phyloP scores from a whole-genome alignment of 1,284 basidiomycete genomes.

The Cryptococcus neoformans region DNA sequence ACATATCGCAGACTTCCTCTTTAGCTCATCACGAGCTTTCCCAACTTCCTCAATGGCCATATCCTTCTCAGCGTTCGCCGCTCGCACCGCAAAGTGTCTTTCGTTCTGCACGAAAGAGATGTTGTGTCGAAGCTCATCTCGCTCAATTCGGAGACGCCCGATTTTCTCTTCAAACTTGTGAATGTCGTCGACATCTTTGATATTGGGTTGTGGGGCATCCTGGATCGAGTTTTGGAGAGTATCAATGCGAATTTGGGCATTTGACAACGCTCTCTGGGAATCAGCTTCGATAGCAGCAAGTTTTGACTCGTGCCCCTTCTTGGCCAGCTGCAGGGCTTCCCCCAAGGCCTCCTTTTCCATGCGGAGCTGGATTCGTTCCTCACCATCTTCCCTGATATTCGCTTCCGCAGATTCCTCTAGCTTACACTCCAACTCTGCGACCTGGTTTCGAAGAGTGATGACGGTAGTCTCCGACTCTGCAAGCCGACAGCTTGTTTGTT shows the following conservation, averaged over 20 bases:
- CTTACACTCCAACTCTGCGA: conserved; percentile 18
- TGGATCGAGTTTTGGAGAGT: conserved; percentile 5
- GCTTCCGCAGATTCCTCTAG: conserved; percentile 20
- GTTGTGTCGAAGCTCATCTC: conserved; percentile 64
- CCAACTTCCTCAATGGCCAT: conserved; percentile 25
- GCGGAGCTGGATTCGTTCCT: conserved; percentile 19
- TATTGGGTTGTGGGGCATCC: background rate
- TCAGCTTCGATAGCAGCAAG: conserved; percentile 10
- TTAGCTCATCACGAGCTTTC: conserved; percentile 15
- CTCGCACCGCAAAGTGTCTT: conserved; percentile 62
- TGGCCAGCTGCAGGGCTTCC: conserved; percentile 2
- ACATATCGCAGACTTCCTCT: conserved; percentile 2
- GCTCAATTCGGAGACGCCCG: conserved; percentile 64
- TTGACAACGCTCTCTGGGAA: conserved; percentile 11
- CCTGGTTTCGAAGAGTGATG: conserved; percentile 16
- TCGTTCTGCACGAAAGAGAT: conserved; percentile 70
- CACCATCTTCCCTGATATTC: conserved; percentile 21
- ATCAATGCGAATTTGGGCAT: conserved; percentile 9
- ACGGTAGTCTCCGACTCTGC: conserved; percentile 14
- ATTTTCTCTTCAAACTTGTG: conserved; percentile 59
- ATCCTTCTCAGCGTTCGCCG: conserved; percentile 56
- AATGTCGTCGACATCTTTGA: background rate
- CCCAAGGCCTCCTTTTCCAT: conserved; percentile 14
- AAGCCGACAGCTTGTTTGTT: conserved; percentile 1
- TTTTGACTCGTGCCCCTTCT: conserved; percentile 10